Evolutionary conservation across 352 stramenopile species (phyloP), one percentile per base, ranked within the genome.

Genomic region (Pythium coloratum): DNA sequence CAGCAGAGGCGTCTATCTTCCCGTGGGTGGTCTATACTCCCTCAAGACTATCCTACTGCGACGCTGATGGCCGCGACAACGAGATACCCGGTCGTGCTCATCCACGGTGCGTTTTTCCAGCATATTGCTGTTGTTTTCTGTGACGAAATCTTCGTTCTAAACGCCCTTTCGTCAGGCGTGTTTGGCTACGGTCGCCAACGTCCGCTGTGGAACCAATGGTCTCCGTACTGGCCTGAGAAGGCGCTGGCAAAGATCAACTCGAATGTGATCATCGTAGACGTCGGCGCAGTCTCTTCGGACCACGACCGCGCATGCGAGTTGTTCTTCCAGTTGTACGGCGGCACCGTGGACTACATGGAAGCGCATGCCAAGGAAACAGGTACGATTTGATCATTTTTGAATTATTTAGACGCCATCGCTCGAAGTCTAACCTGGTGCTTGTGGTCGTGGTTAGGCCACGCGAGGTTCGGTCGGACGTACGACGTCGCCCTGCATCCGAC

Each of bases 311-410:
- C 75, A 5, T 80, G 71, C 46, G 76, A 84, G 50, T 34, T 59
- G 6, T 84, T 84, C 59, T 84, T 73, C 58, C 70, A 81, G 51
- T 57, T 84, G 30, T 50, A 69, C 18, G 74, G 76, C 14, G 76
- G 84, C 16, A 73, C 66, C 1, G 82, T 90, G 34, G 82, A 92
- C 73, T 92, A 92, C 32, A 82, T 82, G 6, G 72, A 86, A 47
- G 58, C 81, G 33, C 84, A 92, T 47, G 59, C 70, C 2, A 49
- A 49, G 4, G 62, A 76, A 9, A 67, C 66, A 55, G 63, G 73
- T 73, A 36, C 47, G 38, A 46, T 24, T 24, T 24, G 20, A 24
- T 24, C 0, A 24, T 24, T 24, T 24, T 24, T 24, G 20, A 24
- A 24, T 24, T 24, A 0, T 24, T 24, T 24, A 24, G 20, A 24